Percentiles rank a stretch among this genome's conserved stretches.
phyloP scores from a whole-genome alignment of 1,284 basidiomycete species.

The Puccinia hordei region DNA sequence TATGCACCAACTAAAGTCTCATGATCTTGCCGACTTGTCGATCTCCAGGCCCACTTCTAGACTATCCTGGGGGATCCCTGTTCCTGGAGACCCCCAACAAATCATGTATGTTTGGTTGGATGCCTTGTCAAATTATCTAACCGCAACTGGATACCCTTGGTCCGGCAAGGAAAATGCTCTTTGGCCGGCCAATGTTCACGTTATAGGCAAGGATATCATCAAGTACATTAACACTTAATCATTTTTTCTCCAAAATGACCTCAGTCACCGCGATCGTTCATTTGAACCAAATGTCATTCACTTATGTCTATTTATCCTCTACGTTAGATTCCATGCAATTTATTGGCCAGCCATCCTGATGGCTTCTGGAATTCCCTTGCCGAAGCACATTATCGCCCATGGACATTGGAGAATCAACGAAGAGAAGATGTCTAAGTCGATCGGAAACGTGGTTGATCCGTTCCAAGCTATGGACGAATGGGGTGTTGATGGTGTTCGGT shows the following conservation, averaged over 20 bases:
- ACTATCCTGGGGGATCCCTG: slow-evolving; percentile 58
- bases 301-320: background rate
- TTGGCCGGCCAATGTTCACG: slow-evolving; percentile 59
- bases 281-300: background rate
- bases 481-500: slow-evolving; percentile 57
- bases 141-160: slow-evolving; percentile 58
- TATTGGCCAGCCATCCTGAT: slow-evolving; percentile 60
- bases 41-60: slow-evolving; percentile 57
- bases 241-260: background rate
- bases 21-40: slow-evolving; percentile 56
- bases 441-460: slow-evolving; percentile 59
- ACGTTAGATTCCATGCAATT: slow-evolving; percentile 58
- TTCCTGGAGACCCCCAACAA: slow-evolving; percentile 57
- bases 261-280: background rate
- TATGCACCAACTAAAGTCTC: slow-evolving; percentile 55
- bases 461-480: slow-evolving; percentile 56
- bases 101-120: slow-evolving; percentile 60
- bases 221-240: slow-evolving; percentile 48
- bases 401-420: slow-evolving; percentile 59
- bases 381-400: slow-evolving; percentile 58
- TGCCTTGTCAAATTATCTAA: slow-evolving; percentile 59
- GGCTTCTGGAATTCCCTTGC: slow-evolving; percentile 56
- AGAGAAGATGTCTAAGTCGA: slow-evolving; percentile 59
- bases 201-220: slow-evolving; percentile 60
- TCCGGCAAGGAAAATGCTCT: background rate